Evolutionary conservation across 805 yeast genomes (phyloP).

Genomic region (Yarrowia osloensis): DNA sequence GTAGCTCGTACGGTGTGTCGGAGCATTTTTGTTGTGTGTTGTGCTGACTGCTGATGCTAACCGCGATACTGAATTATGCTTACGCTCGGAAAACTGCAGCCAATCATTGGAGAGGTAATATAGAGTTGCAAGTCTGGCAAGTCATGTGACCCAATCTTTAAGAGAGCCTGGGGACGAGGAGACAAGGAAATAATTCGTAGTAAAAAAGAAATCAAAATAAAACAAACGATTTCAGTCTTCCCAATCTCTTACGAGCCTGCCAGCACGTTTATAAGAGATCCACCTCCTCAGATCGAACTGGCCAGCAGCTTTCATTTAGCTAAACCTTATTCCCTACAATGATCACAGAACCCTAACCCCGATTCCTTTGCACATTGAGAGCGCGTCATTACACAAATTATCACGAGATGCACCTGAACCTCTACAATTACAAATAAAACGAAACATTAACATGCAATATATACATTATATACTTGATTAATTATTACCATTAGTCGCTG

Average conservation of each 20-base stretch:
- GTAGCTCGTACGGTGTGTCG: slow-evolving; percentile 28
- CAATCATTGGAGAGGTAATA: slow-evolving; percentile 18
- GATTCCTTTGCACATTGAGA: too few species aligned
- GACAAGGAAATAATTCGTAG: too few species aligned
- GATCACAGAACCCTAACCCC: neutral
- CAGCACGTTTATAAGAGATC: too few species aligned
- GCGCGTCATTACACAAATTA: too few species aligned
- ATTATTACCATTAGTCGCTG: slow-evolving; percentile 3
- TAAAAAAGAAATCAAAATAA: too few species aligned
- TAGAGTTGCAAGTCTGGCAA: neutral
- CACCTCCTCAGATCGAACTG: neutral
- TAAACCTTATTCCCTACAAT: neutral
- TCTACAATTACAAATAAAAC: too few species aligned
- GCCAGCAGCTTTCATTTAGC: neutral
- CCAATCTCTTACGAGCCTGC: too few species aligned
- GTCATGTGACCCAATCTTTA: neutral
- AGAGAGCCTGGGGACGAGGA: neutral
- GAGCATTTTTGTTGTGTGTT: slow-evolving; percentile 22
- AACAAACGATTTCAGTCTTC: too few species aligned
- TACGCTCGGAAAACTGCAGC: slow-evolving; percentile 25
- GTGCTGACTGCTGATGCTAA: slow-evolving; percentile 21
- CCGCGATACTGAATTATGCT: slow-evolving; percentile 10
- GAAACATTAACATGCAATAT: slow-evolving; percentile 14
- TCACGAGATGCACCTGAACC: neutral
- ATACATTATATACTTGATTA: slow-evolving; percentile 21